phyloP scores from a whole-genome alignment of 345 rosid genomes.

The Cardiospermum halicacabum region DNA sequence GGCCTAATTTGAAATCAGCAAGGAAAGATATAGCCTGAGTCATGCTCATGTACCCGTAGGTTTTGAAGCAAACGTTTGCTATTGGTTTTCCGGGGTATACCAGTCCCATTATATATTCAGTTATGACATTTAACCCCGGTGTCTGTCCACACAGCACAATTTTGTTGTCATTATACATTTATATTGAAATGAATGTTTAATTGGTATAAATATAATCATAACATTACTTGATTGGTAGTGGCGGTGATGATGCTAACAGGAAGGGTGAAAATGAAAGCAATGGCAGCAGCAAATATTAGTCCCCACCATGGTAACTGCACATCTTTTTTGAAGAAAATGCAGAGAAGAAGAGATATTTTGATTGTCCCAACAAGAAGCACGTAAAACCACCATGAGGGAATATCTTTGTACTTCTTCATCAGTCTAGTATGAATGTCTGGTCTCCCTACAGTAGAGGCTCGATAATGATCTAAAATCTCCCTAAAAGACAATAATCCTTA shows the following conservation, averaged over 20 bases:
- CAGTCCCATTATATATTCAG: constrained; percentile 32
- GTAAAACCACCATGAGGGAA: constrained; percentile 47
- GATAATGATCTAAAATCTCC: constrained; percentile 32
- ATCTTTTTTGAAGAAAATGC: constrained; percentile 30
- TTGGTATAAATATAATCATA: no score
- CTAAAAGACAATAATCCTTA: constrained; percentile 15
- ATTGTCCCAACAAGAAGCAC: constrained; percentile 27
- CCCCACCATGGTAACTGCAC: constrained; percentile 56
- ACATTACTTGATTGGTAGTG: constrained; percentile 44
- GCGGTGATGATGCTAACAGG: constrained; percentile 45
- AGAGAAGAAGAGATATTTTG: constrained; percentile 23
- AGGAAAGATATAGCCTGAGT: constrained; percentile 34
- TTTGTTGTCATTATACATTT: no score
- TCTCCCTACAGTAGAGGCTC: constrained; percentile 29
- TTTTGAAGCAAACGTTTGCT: constrained; percentile 36
- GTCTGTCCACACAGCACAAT: no score
- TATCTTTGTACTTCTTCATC: constrained; percentile 34
- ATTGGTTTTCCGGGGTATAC: constrained; percentile 31
- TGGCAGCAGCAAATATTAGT: constrained; percentile 35
- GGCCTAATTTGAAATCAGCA: constrained; percentile 34
- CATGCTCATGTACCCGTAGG: constrained; percentile 40
- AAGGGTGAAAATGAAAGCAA: constrained; percentile 41
- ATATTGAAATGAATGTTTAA: no score
- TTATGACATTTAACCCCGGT: constrained; percentile 36
- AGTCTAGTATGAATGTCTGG: constrained; percentile 38